Conservation (phyloP, 768 basidiomycete genomes). For the Tephrocybe sp. region DNA sequence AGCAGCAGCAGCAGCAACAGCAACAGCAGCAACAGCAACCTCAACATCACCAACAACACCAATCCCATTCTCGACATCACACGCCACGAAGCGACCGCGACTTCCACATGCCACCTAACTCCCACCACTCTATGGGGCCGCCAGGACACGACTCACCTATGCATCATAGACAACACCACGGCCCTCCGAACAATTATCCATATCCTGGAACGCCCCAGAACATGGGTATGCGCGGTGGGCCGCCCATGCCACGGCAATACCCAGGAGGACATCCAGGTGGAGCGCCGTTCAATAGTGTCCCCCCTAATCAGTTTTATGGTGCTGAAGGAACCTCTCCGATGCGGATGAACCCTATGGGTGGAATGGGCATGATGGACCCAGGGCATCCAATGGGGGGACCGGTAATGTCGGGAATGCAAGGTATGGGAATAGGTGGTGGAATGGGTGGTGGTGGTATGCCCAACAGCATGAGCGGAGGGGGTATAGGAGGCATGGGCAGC, state of each 20-base stretch:
- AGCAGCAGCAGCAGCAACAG: constrained; percentile 29
- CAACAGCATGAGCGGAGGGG: not conserved
- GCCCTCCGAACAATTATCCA: constrained; percentile 26
- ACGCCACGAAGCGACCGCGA: constrained; percentile 31
- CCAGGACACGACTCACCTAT: constrained; percentile 27
- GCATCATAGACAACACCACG: constrained; percentile 25
- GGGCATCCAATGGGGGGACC: constrained; percentile 20
- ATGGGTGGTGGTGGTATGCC: not conserved
- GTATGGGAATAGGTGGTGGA: constrained; percentile 19
- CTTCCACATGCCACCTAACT: constrained; percentile 23
- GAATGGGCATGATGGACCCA: constrained; percentile 22
- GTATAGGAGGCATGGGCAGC: constrained; percentile 3
- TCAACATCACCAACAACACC: constrained; percentile 27
- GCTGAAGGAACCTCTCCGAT: constrained; percentile 32
- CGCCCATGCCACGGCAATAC: constrained; percentile 27
- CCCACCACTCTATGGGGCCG: constrained; percentile 28
- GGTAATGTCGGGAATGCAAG: constrained; percentile 13
- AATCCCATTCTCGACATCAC: constrained; percentile 29
- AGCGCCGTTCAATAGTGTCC: constrained; percentile 31
- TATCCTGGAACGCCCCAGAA: constrained; percentile 33
- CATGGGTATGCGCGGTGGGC: constrained; percentile 28
- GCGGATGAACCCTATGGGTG: constrained; percentile 32
- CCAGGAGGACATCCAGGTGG: constrained; percentile 27
- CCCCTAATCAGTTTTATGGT: constrained; percentile 31
- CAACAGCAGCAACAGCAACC: constrained; percentile 28